These are phyloP conservation scores for Tylopilus subfusipes DNA, from an alignment of 768 basidiomycete genomes.

Conservation along the genomic window DNA sequence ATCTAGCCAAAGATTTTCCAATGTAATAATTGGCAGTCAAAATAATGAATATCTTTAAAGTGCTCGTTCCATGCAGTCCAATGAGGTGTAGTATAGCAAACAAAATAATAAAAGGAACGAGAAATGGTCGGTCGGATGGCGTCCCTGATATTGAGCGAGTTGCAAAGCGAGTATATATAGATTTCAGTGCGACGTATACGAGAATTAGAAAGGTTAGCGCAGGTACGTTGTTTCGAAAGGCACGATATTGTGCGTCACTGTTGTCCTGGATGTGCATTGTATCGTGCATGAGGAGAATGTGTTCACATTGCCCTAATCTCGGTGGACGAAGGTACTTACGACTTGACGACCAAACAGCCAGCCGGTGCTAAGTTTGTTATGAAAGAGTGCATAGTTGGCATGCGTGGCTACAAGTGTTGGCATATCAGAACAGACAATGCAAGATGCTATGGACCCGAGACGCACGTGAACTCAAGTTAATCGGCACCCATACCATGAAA, in stretches of 20 bases:
- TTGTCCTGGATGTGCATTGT: conserved; percentile 62
- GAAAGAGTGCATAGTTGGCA: conserved; percentile 68
- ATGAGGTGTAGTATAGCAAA: conserved; percentile 65
- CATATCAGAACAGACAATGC: not conserved
- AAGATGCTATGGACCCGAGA: conserved; percentile 17
- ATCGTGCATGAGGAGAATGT: not conserved
- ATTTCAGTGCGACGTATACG: conserved; percentile 57
- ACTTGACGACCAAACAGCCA: conserved; percentile 82
- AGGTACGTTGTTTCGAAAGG: conserved; percentile 79
- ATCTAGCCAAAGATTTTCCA: conserved; percentile 43
- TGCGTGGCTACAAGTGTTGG: conserved; percentile 53
- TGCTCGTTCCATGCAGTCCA: conserved; percentile 77
- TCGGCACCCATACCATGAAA: conserved; percentile 73
- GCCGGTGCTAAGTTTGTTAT: conserved; percentile 55
- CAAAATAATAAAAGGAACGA: conserved; percentile 54
- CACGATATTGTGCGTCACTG: conserved; percentile 86
- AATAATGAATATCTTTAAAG: conserved; percentile 74
- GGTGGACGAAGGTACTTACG: conserved; percentile 44
- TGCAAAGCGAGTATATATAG: conserved; percentile 39
- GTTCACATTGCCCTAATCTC: not conserved
- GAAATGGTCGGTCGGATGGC: conserved; percentile 31
- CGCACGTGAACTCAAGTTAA: conserved; percentile 72
- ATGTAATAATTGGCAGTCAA: conserved; percentile 67
- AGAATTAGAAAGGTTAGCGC: conserved; percentile 48
- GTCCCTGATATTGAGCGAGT: conserved; percentile 21